phyloP scores from a whole-genome alignment of 192 early-diverging fungal species.

The Entomortierella chlamydospora region DNA sequence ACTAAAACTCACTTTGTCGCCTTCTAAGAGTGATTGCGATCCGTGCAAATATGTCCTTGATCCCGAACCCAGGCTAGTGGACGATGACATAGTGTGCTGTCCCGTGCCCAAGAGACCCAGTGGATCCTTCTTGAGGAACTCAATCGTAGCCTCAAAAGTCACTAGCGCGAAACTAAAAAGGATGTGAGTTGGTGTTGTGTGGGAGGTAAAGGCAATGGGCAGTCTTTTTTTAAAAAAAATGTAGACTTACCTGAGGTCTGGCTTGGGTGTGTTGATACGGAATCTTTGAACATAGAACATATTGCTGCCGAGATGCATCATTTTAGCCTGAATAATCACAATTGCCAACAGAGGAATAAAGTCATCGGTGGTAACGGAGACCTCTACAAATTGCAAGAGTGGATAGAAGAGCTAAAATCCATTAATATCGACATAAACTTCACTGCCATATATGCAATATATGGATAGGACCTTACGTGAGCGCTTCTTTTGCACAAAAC shows the following conservation, averaged over 20 bases:
- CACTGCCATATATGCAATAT: too few species aligned
- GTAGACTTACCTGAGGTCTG: slow-evolving; percentile 55
- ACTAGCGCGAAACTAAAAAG: slow-evolving; percentile 59
- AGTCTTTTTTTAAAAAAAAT: too few species aligned
- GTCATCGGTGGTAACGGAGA: slow-evolving; percentile 66
- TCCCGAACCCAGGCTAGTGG: not conserved
- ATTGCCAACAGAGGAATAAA: slow-evolving; percentile 66
- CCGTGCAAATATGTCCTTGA: slow-evolving; percentile 8
- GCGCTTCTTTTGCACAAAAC: slow-evolving; percentile 39
- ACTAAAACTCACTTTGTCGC: slow-evolving; percentile 3
- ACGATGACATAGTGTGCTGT: slow-evolving; percentile 22
- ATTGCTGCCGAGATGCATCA: slow-evolving; percentile 58
- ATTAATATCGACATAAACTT: too few species aligned
- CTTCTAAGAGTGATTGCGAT: slow-evolving; percentile 11
- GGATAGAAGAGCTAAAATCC: not conserved
- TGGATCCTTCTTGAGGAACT: slow-evolving; percentile 64
- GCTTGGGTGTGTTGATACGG: slow-evolving; percentile 58
- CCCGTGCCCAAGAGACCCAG: slow-evolving; percentile 45
- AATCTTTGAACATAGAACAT: slow-evolving; percentile 64
- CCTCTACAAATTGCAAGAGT: slow-evolving; percentile 30
- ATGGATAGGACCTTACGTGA: too few species aligned
- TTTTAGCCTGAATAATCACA: slow-evolving; percentile 58
- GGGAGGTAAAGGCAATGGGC: too few species aligned
- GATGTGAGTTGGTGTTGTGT: not conserved
- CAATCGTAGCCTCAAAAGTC: slow-evolving; percentile 61